Percentiles rank a stretch among this genome's conserved stretches.
phyloP scores from a whole-genome alignment of 2,329 filamentous ascomycete genomes.

The Bipolaris gigantea region DNA sequence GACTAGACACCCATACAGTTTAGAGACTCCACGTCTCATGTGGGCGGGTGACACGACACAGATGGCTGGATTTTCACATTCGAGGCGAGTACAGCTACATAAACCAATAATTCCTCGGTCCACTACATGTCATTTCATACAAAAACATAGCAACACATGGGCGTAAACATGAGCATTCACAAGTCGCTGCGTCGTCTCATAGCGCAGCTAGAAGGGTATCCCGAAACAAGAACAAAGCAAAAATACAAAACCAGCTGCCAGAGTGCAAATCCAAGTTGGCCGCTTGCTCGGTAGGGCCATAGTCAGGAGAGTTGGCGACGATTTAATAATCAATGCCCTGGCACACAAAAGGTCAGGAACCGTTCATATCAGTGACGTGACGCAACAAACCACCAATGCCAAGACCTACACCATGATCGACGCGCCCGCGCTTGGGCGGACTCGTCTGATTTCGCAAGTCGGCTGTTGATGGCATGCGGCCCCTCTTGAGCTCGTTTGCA shows the following conservation, averaged over 20 bases:
- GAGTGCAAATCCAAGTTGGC: conserved; percentile 1
- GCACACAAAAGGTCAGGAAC: conserved; percentile 19
- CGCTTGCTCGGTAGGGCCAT: conserved; percentile 8
- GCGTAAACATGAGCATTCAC: background rate
- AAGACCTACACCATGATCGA: conserved; percentile 56
- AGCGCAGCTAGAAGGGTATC: conserved; percentile 21
- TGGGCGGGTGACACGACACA: background rate
- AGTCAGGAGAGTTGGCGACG: conserved; percentile 17
- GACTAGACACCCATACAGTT: background rate
- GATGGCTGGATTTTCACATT: conserved; percentile 13
- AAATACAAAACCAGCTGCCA: conserved; percentile 1
- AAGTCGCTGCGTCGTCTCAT: conserved; percentile 5
- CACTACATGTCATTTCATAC: background rate
- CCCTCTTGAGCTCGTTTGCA: conserved; percentile 38
- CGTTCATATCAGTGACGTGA: conserved; percentile 23
- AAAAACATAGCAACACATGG: background rate
- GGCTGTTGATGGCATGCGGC: conserved; percentile 29
- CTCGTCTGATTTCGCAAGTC: conserved; percentile 27
- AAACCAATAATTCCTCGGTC: background rate
- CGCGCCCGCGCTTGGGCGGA: conserved; percentile 55
- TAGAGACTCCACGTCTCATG: background rate
- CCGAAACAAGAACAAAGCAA: conserved; percentile 8
- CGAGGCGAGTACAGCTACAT: conserved; percentile 8
- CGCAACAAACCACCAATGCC: conserved; percentile 54
- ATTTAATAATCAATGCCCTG: conserved; percentile 14